Base-by-base conservation (phyloP, 495 filamentous ascomycete species). In the Daldinia decipiens region DNA sequence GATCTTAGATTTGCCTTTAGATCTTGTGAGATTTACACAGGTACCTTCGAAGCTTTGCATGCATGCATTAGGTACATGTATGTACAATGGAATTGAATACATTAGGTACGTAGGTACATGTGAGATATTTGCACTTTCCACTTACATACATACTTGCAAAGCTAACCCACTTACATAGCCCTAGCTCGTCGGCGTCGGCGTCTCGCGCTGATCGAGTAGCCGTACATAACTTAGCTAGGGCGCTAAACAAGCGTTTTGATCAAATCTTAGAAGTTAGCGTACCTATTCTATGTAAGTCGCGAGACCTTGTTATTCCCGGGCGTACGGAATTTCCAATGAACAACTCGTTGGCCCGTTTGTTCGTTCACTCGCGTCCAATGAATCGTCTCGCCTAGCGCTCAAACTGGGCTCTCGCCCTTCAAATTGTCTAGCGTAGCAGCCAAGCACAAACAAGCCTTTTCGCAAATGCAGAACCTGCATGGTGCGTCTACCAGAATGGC, bases 401-500 rank as follows among this genome's bases (percentile, higher is more conserved):
- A 26, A 58, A 50, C 29, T 47, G 53, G 53, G 52, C 34, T 31
- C 21, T 24, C 26, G 2, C 53, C 53, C 56, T 61, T 55, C 50
- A 21, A 59, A 45, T 17, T 36, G 13, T 24, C 55, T 65, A 67
- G 59, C 63, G 64, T 72, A n/a, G 31, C 39, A 67, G 69, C 69
- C 69, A 72, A 67, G 69, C 5, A 40, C 58, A 72, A 72, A 72
- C 54, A 72, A 72, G 69, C 69, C 59, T 70, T 71, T 71, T 67
- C 45, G 59, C 53, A 64, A 64, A 72, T 72, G 69, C 69, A 64
- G 58, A 34, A 55, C 54, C 59, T 67, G 69, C 69, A 72, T 62
- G 63, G 57, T 56, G 69, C 59, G 67, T 67, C 36, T 24, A 43
- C 64, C 9, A 47, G 24, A 47, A 47, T 21, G 19, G 43, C 64